These are phyloP conservation scores for Pancytospora epiphaga DNA, from an alignment of 371 early-diverging fungal genomes.

Conservation along the genomic window DNA sequence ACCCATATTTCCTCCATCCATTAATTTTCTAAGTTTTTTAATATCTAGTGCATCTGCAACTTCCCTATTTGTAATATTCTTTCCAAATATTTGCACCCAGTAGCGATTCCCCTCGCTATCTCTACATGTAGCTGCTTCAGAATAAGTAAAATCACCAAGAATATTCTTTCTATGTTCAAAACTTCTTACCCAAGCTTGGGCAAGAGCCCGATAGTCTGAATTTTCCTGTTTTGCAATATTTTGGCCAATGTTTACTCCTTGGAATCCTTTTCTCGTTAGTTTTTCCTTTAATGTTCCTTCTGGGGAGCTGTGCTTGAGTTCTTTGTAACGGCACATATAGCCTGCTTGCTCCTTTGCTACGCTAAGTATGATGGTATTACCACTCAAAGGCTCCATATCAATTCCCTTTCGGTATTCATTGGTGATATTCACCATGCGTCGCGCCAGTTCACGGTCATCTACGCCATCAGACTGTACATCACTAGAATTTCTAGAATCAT, in stretches of 20 bases:
- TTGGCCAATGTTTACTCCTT: constrained; percentile 57
- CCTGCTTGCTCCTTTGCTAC: constrained; percentile 50
- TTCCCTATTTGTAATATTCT: constrained; percentile 25
- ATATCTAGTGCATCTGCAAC: not conserved
- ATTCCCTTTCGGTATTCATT: constrained; percentile 51
- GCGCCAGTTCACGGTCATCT: not conserved
- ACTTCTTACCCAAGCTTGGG: constrained; percentile 53
- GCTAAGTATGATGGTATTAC: constrained; percentile 13
- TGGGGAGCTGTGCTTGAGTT: constrained; percentile 41
- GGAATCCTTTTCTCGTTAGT: constrained; percentile 34
- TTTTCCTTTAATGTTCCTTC: constrained; percentile 11
- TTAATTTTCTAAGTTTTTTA: not conserved
- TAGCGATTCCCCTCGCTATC: constrained; percentile 45
- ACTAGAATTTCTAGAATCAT: no score
- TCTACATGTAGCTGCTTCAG: constrained; percentile 54
- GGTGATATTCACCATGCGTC: constrained; percentile 42
- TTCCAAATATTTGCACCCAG: constrained; percentile 59
- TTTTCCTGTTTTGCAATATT: constrained; percentile 56
- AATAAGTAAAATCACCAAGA: constrained; percentile 53
- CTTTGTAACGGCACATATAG: constrained; percentile 40
- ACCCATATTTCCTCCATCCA: not conserved
- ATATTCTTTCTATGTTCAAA: constrained; percentile 58
- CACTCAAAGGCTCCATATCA: constrained; percentile 30
- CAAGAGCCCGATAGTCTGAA: constrained; percentile 51
- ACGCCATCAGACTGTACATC: no score